Conservation (phyloP, 495 filamentous ascomycete genomes). For the Friedmanniomyces endolithicus region DNA sequence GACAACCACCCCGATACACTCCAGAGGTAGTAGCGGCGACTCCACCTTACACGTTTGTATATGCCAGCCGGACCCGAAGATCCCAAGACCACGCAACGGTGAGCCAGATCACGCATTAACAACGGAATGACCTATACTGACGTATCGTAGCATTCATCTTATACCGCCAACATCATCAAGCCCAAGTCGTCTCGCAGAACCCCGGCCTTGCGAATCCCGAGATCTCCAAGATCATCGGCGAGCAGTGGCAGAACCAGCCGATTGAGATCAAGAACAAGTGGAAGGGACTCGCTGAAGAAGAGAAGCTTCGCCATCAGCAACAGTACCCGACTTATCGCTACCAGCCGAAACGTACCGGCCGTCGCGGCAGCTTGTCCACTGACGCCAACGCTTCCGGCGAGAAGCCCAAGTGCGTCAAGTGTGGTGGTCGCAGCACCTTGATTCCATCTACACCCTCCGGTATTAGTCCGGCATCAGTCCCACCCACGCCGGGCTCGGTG, state of each 20-base stretch:
- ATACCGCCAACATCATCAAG: slow-evolving; percentile 89
- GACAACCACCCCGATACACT: slow-evolving; percentile 18
- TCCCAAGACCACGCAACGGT: slow-evolving; percentile 93
- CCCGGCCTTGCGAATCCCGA: slow-evolving; percentile 91
- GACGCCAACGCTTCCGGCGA: slow-evolving; percentile 17
- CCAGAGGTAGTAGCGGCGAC: slow-evolving; percentile 20
- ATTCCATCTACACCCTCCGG: slow-evolving; percentile 25
- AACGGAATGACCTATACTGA: neutral
- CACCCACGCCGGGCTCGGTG: slow-evolving; percentile 23
- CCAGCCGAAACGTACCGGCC: slow-evolving; percentile 67
- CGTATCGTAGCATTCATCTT: slow-evolving; percentile 75
- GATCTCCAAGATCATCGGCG: slow-evolving; percentile 95
- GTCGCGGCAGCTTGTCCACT: slow-evolving; percentile 13
- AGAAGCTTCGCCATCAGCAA: slow-evolving; percentile 78
- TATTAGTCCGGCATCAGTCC: slow-evolving; percentile 24
- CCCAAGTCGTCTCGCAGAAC: slow-evolving; percentile 62
- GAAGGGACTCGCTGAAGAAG: slow-evolving; percentile 87
- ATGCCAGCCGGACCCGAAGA: slow-evolving; percentile 85
- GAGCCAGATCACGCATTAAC: too few relatives aligned
- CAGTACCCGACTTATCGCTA: slow-evolving; percentile 92
- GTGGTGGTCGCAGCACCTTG: slow-evolving; percentile 49
- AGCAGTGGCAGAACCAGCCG: slow-evolving; percentile 70
- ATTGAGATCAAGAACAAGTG: slow-evolving; percentile 71
- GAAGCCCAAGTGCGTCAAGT: slow-evolving; percentile 45
- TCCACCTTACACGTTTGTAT: slow-evolving; percentile 54